Conservation (phyloP, 441 rosid genomes). For the Pelargonium cotyledonis region DNA sequence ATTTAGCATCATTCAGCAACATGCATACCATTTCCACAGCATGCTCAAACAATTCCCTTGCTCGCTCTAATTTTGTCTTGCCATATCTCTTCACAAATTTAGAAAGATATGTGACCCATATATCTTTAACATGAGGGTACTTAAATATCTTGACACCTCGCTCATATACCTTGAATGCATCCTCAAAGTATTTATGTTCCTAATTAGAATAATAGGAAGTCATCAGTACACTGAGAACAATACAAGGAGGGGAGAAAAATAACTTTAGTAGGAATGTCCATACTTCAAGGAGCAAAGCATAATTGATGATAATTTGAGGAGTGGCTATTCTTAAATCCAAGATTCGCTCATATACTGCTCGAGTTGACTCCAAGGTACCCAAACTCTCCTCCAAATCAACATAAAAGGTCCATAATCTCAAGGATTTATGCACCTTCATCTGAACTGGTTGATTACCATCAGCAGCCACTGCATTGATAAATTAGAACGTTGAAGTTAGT, state of each 20-base stretch:
- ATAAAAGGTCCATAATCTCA: slow-evolving; percentile 90
- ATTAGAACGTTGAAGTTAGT: neutral
- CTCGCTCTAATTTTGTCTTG: slow-evolving; percentile 75
- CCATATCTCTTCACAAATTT: slow-evolving; percentile 90
- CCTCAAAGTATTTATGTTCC: slow-evolving; percentile 86
- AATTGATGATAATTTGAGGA: slow-evolving; percentile 82
- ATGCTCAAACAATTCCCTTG: slow-evolving; percentile 87
- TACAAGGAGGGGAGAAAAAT: neutral
- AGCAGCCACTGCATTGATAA: slow-evolving; percentile 55
- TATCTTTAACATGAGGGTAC: slow-evolving; percentile 90
- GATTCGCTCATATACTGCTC: slow-evolving; percentile 84
- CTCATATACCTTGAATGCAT: slow-evolving; percentile 95
- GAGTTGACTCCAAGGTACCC: slow-evolving; percentile 84
- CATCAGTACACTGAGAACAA: slow-evolving; percentile 11
- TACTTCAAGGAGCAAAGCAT: slow-evolving; percentile 72
- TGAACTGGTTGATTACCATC: slow-evolving; percentile 91
- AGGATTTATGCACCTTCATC: slow-evolving; percentile 79
- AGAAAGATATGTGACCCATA: slow-evolving; percentile 84
- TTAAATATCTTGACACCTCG: slow-evolving; percentile 92
- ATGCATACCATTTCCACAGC: slow-evolving; percentile 58
- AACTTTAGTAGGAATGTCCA: slow-evolving; percentile 10
- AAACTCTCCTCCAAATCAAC: slow-evolving; percentile 93
- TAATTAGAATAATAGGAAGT: slow-evolving; percentile 17
- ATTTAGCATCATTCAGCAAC: slow-evolving; percentile 6
- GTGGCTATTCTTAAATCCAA: slow-evolving; percentile 88